Evolutionary conservation across 352 stramenopile species (phyloP), one percentile per base, ranked within the genome.

Genomic region (Globisporangium nodosum): DNA sequence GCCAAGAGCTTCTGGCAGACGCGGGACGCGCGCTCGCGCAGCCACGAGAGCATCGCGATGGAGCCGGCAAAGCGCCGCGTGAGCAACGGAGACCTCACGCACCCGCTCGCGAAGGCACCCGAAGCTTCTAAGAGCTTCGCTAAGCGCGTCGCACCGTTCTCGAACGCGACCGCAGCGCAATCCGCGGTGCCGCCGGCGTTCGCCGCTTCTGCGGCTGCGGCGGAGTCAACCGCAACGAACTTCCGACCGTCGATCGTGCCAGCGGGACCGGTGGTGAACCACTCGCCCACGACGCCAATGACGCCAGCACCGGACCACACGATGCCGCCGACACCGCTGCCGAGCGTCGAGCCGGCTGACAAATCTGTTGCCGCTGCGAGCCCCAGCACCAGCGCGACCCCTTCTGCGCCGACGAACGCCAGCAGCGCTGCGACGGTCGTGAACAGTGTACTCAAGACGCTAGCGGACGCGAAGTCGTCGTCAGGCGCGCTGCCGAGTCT

Each of bases 1-100:
- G 77, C 84, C 45, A 85, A 86, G 55, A 87, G 52, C 46, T 70
- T 91, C 27, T 91, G 81, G 81, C 75, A 85, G 54, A 81, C 73
- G 52, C 81, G 78, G n/a, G 58, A 71, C 20, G 60, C 68, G 42
- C 69, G 74, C 27, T 71, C 71, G 11, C 66, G 65, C 56, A 80
- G 67, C 46, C 55, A 51, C 5, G 52, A 55, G 16, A 53, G 8
- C 20, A 39, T n/a, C 4, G 20, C 5, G n/a, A 30, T 20, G 39
- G 18, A 40, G 20, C 5, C 30, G 18, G 46, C 9, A 20, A 53
- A 58, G 43, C 33, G 33, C 24, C 54, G 54, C 7, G 37, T 33
- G n/a, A 54, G 20, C 46, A 53, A 47, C 45, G 24, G 31, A 6
- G 54, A 30, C 4, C 21, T 31, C 20, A 31, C 15, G 11, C 45